A percentile compares a stretch with the other conserved stretches of the same genome.
phyloP scores from a whole-genome alignment of 1,139 yeast genomes.

The Barnettozyma hawaiiensis region DNA sequence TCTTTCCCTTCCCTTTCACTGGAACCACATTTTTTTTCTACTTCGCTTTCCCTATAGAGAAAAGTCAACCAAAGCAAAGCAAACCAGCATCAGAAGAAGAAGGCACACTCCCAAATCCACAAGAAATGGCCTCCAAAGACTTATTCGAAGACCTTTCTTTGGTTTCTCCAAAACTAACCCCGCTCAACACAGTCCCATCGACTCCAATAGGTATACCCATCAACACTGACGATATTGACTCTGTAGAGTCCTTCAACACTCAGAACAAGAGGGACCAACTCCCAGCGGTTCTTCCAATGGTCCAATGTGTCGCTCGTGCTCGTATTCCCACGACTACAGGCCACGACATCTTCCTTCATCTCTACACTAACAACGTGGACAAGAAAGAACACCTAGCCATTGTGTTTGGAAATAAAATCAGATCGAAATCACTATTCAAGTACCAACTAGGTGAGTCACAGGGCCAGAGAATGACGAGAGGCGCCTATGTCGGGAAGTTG shows the following conservation, averaged over 20 bases:
- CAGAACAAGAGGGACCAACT: slow-evolving; percentile 28
- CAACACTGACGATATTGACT: slow-evolving; percentile 5
- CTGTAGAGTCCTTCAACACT: slow-evolving; percentile 12
- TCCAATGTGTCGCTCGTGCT: slow-evolving; percentile 88
- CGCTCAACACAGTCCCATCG: slow-evolving; percentile 14
- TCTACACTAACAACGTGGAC: slow-evolving; percentile 82
- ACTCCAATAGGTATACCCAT: slow-evolving; percentile 28
- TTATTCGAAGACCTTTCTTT: slow-evolving; percentile 11
- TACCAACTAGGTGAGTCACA: slow-evolving; percentile 69
- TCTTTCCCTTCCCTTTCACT: neutral
- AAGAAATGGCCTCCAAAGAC: slow-evolving; percentile 2
- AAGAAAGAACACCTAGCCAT: slow-evolving; percentile 94
- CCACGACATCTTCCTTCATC: slow-evolving; percentile 86
- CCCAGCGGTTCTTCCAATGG: slow-evolving; percentile 51
- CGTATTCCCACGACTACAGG: slow-evolving; percentile 91
- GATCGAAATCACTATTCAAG: slow-evolving; percentile 68
- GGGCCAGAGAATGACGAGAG: slow-evolving; percentile 92
- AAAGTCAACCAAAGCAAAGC: too few relatives aligned
- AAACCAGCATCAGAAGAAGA: neutral
- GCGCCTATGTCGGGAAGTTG: slow-evolving; percentile 87
- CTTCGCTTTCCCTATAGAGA: too few relatives aligned
- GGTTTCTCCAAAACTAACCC: slow-evolving; percentile 11
- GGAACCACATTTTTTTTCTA: neutral
- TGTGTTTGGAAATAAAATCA: slow-evolving; percentile 88
- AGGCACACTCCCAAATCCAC: neutral